Conservation (phyloP, 495 filamentous ascomycete species). For the Daldinia decipiens region DNA sequence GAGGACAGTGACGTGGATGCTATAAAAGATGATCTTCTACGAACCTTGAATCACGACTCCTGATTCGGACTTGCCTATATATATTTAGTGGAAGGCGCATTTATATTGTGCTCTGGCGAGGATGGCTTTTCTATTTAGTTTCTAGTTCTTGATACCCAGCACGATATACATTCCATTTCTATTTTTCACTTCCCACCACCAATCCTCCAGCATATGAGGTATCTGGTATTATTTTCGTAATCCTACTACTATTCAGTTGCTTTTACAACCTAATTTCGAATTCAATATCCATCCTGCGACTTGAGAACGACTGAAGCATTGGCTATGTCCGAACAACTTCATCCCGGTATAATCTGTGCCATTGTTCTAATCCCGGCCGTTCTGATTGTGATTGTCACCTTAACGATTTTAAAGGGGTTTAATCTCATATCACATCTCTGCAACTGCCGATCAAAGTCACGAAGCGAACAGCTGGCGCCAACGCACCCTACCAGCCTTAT, state of each 20-base stretch:
- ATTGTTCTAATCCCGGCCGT: constrained; percentile 66
- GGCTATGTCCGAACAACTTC: constrained; percentile 50
- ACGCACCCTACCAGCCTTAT: background rate
- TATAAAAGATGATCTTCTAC: constrained; percentile 69
- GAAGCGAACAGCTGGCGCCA: constrained; percentile 39
- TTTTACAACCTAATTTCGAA: constrained; percentile 14
- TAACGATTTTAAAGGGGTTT: constrained; percentile 44
- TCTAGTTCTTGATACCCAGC: constrained; percentile 37
- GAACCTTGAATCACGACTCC: constrained; percentile 56
- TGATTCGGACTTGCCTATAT: constrained; percentile 25
- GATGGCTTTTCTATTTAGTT: constrained; percentile 8
- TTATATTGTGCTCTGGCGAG: constrained; percentile 6
- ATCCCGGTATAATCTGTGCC: constrained; percentile 53
- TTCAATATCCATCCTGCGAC: constrained; percentile 24
- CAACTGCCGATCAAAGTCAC: constrained; percentile 29
- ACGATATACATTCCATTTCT: constrained; percentile 26
- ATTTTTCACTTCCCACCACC: constrained; percentile 9
- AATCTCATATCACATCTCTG: constrained; percentile 33
- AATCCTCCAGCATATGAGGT: constrained; percentile 18
- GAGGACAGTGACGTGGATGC: constrained; percentile 67
- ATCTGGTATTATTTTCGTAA: constrained; percentile 30
- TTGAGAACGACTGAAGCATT: constrained; percentile 35
- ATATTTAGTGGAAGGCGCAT: constrained; percentile 27
- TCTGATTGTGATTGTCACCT: constrained; percentile 30
- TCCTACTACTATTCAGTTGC: constrained; percentile 23